These are phyloP conservation scores for Ceratobasidium sp. DNA, from an alignment of 1,284 basidiomycete genomes.

Conservation along the genomic window DNA sequence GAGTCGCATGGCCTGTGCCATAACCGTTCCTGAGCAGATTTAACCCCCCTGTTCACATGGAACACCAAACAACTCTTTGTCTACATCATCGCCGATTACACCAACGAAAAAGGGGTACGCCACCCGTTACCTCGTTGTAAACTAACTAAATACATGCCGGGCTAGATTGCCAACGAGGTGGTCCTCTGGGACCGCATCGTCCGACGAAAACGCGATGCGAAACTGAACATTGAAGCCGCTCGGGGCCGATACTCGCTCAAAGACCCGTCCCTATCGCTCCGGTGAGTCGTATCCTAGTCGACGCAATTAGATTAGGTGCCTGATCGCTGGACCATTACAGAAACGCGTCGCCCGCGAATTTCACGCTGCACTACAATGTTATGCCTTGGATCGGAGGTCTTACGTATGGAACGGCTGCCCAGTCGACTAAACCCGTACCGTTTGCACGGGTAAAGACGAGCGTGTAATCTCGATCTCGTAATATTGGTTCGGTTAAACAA, in stretches of 20 bases:
- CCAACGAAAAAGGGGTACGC: constrained; percentile 74
- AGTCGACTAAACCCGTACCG: constrained; percentile 64
- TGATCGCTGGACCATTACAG: constrained; percentile 56
- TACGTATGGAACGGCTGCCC: constrained; percentile 77
- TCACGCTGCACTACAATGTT: constrained; percentile 85
- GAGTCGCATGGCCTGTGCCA: background rate
- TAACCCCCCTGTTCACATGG: constrained; percentile 87
- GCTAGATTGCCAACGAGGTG: constrained; percentile 79
- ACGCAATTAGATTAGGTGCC: background rate
- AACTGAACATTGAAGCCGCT: constrained; percentile 67
- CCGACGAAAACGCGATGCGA: constrained; percentile 77
- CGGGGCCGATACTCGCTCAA: constrained; percentile 88
- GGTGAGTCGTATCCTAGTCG: constrained; percentile 62
- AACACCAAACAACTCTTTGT: constrained; percentile 94
- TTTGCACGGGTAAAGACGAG: constrained; percentile 58
- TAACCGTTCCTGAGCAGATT: constrained; percentile 62
- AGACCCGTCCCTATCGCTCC: constrained; percentile 79
- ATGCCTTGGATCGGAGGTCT: constrained; percentile 90
- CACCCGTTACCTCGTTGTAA: background rate
- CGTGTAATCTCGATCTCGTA: background rate
- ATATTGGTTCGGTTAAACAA: constrained; percentile 1
- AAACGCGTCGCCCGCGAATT: constrained; percentile 71
- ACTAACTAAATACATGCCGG: background rate
- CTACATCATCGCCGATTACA: constrained; percentile 83
- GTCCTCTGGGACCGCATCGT: constrained; percentile 94